Conservation (phyloP, 805 yeast genomes). For the Nakazawaea holstii region DNA sequence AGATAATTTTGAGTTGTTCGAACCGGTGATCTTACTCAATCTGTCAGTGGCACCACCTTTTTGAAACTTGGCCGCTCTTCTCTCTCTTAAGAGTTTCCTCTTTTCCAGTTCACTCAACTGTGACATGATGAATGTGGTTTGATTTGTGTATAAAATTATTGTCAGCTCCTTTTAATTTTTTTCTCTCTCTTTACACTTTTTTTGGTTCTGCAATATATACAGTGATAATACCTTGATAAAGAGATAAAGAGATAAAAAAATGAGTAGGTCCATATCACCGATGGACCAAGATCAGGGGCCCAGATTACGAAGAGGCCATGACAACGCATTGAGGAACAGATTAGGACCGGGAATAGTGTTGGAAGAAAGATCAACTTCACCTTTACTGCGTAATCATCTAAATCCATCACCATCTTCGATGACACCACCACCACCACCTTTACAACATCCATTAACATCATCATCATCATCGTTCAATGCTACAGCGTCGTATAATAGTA, state of each 20-base stretch:
- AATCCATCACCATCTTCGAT: not conserved
- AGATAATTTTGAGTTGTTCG: conserved; percentile 29
- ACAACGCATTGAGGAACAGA: not conserved
- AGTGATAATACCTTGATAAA: not conserved
- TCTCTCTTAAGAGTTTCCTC: conserved; percentile 51
- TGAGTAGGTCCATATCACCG: too few species aligned
- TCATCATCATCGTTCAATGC: not conserved
- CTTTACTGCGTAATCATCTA: not conserved
- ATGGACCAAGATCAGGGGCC: too few species aligned
- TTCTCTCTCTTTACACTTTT: not conserved
- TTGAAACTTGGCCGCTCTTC: conserved; percentile 59
- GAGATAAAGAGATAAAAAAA: not conserved
- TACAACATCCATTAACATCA: not conserved
- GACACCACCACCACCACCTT: not conserved
- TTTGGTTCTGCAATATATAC: not conserved
- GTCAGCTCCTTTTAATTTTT: not conserved
- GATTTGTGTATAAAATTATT: not conserved
- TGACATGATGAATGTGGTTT: not conserved
- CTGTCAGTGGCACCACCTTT: conserved; percentile 51
- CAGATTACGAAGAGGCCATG: not conserved
- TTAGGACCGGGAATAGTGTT: conserved; percentile 5
- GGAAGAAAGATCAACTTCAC: conserved; percentile 1
- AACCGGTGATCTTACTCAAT: conserved; percentile 43
- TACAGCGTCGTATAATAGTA: too few species aligned
- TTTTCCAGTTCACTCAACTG: conserved; percentile 49